Conservation (phyloP, 2,329 filamentous ascomycete genomes). For the Didymella arachidicola region DNA sequence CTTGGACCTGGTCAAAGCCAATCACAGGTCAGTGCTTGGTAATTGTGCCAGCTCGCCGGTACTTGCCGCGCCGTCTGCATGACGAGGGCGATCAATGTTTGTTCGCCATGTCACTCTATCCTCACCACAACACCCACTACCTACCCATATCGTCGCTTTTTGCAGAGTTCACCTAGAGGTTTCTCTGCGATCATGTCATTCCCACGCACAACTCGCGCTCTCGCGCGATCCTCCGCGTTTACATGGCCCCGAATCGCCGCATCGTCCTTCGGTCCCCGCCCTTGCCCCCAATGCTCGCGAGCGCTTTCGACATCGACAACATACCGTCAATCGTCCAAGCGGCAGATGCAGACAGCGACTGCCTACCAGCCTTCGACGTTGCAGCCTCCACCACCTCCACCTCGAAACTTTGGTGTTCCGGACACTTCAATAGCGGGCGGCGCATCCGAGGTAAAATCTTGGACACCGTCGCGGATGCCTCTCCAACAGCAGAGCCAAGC, state of each 20-base stretch:
- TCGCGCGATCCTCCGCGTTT: conserved; percentile 37
- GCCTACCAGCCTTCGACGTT: conserved; percentile 69
- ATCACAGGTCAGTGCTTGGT: conserved; percentile 28
- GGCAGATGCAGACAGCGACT: conserved; percentile 68
- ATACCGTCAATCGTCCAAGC: conserved; percentile 46
- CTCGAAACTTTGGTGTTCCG: conserved; percentile 64
- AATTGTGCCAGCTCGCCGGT: conserved; percentile 28
- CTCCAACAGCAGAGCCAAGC: conserved; percentile 33
- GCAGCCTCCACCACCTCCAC: conserved; percentile 64
- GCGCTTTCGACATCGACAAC: conserved; percentile 54
- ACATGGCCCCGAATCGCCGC: conserved; percentile 39
- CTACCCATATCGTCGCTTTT: conserved; percentile 1
- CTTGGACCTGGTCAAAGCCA: conserved; percentile 16
- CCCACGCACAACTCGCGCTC: conserved; percentile 33
- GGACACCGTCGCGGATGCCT: conserved; percentile 54
- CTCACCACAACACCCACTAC: conserved; percentile 14
- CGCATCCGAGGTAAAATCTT: conserved; percentile 57
- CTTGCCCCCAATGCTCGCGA: conserved; percentile 56
- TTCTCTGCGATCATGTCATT: conserved; percentile 41
- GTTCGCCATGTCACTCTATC: not conserved
- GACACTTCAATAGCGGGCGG: conserved; percentile 68
- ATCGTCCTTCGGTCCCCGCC: conserved; percentile 32
- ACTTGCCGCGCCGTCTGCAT: conserved; percentile 28
- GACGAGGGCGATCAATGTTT: conserved; percentile 32
- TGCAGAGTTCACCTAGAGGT: conserved; percentile 6